Evolutionary conservation across 129 eudicot species (phyloP).

Genomic region (Oenanthe sinensis): DNA sequence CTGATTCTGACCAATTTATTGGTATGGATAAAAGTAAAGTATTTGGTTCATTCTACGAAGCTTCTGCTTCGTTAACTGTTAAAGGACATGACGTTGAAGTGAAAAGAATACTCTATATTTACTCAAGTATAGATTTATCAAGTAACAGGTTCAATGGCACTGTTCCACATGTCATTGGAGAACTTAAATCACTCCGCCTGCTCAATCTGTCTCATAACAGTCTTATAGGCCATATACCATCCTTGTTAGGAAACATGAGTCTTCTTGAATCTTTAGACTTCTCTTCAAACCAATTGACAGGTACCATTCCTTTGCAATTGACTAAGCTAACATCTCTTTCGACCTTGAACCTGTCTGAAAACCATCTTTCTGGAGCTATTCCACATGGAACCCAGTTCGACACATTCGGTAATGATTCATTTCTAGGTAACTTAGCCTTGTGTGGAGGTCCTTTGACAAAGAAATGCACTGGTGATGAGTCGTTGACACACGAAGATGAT

Average conservation of each 20-base stretch:
- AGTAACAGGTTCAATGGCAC: slow-evolving; percentile 28
- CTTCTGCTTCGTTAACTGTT: no score
- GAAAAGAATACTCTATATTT: no score
- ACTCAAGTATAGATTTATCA: no score
- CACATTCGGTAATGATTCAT: slow-evolving; percentile 21
- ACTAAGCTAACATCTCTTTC: slow-evolving; percentile 16
- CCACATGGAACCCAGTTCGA: slow-evolving; percentile 25
- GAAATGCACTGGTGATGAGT: no score
- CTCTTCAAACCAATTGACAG: no score
- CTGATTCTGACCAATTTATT: no score
- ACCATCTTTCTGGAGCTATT: slow-evolving; percentile 27
- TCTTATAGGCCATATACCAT: slow-evolving; percentile 24
- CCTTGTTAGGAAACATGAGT: neutral
- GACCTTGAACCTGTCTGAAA: slow-evolving; percentile 21
- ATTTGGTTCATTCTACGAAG: neutral
- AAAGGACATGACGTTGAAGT: no score
- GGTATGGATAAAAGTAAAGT: slow-evolving; percentile 2
- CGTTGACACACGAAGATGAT: neutral
- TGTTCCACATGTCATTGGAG: slow-evolving; percentile 21
- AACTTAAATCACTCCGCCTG: slow-evolving; percentile 8
- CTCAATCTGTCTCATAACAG: slow-evolving; percentile 33
- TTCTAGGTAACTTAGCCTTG: slow-evolving; percentile 16
- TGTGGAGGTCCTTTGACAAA: no score
- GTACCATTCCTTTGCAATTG: slow-evolving; percentile 20
- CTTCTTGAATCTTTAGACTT: no score